phyloP scores from a whole-genome alignment of 306 rosid genomes.

The Rosa rugosa region DNA sequence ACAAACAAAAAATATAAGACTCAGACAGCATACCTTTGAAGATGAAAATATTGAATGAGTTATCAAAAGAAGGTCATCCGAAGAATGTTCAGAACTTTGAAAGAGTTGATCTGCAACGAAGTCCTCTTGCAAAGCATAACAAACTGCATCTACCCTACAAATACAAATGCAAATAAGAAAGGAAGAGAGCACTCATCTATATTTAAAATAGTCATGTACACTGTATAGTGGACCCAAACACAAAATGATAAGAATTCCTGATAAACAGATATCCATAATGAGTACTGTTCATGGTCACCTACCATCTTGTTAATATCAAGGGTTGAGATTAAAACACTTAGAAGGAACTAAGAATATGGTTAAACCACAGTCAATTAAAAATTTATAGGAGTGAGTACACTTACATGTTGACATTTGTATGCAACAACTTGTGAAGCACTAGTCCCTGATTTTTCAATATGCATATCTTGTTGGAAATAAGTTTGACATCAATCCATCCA shows the following conservation, averaged over 20 bases:
- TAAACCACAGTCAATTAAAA: constrained; percentile 17
- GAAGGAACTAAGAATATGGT: neutral
- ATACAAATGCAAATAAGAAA: constrained; percentile 13
- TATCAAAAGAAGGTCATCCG: constrained; percentile 60
- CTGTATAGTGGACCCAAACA: neutral
- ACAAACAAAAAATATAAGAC: neutral
- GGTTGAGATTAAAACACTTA: neutral
- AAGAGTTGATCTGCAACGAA: constrained; percentile 91
- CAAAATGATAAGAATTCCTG: neutral
- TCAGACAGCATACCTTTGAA: constrained; percentile 52
- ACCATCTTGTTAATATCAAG: neutral
- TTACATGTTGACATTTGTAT: constrained; percentile 51
- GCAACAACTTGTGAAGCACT: constrained; percentile 46
- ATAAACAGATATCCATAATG: neutral
- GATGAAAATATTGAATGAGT: constrained; percentile 66
- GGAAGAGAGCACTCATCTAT: constrained; percentile 21
- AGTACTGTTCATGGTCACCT: neutral
- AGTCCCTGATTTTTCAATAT: constrained; percentile 74
- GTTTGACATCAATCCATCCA: constrained; percentile 77
- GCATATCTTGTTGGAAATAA: constrained; percentile 76
- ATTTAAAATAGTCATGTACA: neutral
- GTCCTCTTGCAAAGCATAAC: constrained; percentile 83
- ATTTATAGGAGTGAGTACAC: constrained; percentile 25
- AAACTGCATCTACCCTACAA: constrained; percentile 64
- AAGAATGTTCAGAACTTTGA: constrained; percentile 73